Percentiles rank a stretch among this genome's conserved stretches.
Conservation (phyloP, 2,329 filamentous ascomycete genomes). For the Xylaria sp. region DNA sequence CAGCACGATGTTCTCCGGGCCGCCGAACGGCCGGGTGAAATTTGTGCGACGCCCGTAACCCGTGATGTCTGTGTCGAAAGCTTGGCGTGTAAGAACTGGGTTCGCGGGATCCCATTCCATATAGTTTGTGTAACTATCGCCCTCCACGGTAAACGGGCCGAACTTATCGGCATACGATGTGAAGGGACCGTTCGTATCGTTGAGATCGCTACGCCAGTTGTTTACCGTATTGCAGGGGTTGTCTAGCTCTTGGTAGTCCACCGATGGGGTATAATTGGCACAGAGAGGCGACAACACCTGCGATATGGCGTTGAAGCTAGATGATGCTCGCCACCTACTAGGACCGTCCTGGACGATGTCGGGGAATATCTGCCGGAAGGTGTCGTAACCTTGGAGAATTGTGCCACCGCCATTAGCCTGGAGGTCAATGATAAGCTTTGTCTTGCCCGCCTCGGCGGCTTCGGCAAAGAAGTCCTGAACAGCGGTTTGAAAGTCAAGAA, state of each 20-base stretch:
- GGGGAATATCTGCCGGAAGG: conserved; percentile 29
- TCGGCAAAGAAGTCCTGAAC: conserved; percentile 23
- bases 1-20: conserved; percentile 24
- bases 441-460: conserved; percentile 25
- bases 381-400: conserved; percentile 26
- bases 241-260: conserved; percentile 17
- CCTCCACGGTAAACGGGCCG: conserved; percentile 5
- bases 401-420: conserved; percentile 26
- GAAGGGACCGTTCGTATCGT: conserved; percentile 25
- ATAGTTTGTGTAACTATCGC: conserved; percentile 21
- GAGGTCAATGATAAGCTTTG: conserved; percentile 24
- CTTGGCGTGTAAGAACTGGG: conserved; percentile 9
- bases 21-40: conserved; percentile 25
- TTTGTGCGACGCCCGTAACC: conserved; percentile 24
- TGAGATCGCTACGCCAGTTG: conserved; percentile 27
- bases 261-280: conserved; percentile 22
- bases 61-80: conserved; percentile 20
- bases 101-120: conserved; percentile 27
- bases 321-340: conserved; percentile 16
- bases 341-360: conserved; percentile 25
- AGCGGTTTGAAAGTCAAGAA: conserved; percentile 17
- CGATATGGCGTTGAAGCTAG: conserved; percentile 24
- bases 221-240: conserved; percentile 12
- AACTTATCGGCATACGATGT: conserved; percentile 26
- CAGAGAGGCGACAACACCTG: conserved; percentile 16